Evolutionary conservation across 2,329 filamentous ascomycete species (phyloP).

Genomic region (Neocatenulostroma microsporum): DNA sequence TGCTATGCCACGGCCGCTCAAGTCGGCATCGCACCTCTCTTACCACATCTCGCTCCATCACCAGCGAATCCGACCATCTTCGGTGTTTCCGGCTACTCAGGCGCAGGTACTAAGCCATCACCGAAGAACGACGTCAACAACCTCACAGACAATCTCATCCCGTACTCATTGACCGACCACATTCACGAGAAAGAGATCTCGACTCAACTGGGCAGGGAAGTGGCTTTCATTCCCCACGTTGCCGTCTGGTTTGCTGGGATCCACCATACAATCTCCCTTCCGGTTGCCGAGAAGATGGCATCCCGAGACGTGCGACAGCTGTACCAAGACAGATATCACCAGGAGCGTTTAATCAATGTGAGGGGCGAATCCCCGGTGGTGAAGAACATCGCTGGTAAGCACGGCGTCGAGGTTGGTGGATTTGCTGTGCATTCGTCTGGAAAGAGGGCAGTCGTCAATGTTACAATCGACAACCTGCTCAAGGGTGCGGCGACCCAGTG

Average conservation of each 20-base stretch:
- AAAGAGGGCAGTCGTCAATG: constrained; percentile 88
- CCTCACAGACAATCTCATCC: constrained; percentile 79
- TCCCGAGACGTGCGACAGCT: constrained; percentile 87
- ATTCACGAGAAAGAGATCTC: constrained; percentile 92
- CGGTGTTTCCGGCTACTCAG: constrained; percentile 88
- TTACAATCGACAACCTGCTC: constrained; percentile 85
- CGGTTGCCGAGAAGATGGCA: constrained; percentile 76
- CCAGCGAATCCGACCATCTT: constrained; percentile 71
- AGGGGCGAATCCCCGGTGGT: constrained; percentile 80
- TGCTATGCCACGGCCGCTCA: constrained; percentile 94
- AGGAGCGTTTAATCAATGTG: constrained; percentile 90
- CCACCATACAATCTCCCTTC: constrained; percentile 82
- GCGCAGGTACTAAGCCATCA: constrained; percentile 87
- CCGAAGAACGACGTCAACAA: constrained; percentile 86
- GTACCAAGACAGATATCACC: constrained; percentile 93
- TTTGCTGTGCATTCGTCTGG: constrained; percentile 88
- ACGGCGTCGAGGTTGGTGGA: constrained; percentile 87
- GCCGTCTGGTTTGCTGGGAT: constrained; percentile 98
- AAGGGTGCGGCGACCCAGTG: constrained; percentile 93
- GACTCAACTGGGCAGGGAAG: constrained; percentile 61
- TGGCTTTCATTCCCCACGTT: constrained; percentile 88
- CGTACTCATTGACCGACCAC: constrained; percentile 87
- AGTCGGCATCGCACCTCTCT: constrained; percentile 74
- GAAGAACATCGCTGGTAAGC: constrained; percentile 74
- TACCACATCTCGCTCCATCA: constrained; percentile 58